Conservation (phyloP, 352 stramenopile species). For the Blastocystis sp. region DNA sequence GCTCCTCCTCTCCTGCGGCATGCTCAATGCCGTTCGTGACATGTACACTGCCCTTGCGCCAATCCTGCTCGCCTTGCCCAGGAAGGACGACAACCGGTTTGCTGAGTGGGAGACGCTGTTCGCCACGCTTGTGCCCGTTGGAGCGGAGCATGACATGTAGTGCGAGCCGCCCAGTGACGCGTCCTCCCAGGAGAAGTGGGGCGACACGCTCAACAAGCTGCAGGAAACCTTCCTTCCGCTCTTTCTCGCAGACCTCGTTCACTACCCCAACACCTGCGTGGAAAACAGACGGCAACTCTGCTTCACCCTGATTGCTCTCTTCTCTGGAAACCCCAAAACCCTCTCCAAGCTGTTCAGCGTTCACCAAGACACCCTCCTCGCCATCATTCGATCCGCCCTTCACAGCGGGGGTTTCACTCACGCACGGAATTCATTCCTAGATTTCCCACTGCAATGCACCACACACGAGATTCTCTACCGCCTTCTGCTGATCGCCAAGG, state of each 20-base stretch:
- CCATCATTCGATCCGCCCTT: background rate
- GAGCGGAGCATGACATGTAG: background rate
- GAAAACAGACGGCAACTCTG: conserved; percentile 57
- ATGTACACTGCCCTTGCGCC: conserved; percentile 2
- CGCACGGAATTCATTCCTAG: background rate
- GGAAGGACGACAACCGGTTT: conserved; percentile 16
- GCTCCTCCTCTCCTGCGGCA: background rate
- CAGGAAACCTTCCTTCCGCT: conserved; percentile 54
- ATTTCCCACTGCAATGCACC: conserved; percentile 53
- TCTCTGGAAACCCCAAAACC: conserved; percentile 49
- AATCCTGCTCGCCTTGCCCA: background rate
- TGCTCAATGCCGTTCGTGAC: conserved; percentile 13
- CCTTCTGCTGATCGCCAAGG: conserved; percentile 11
- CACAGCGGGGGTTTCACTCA: no score
- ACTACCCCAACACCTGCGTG: background rate
- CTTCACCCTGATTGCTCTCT: conserved; percentile 20
- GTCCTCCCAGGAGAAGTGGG: conserved; percentile 6
- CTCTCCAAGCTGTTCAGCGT: conserved; percentile 37
- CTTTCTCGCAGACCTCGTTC: background rate
- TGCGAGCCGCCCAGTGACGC: conserved; percentile 28
- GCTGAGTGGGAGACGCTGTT: conserved; percentile 25
- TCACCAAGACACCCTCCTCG: background rate
- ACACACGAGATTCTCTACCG: conserved; percentile 49
- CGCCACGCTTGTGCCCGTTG: background rate
- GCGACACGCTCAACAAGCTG: conserved; percentile 17